These are phyloP conservation scores for Calonectria montana DNA, from an alignment of 2,329 filamentous ascomycete genomes.

Conservation along the genomic window DNA sequence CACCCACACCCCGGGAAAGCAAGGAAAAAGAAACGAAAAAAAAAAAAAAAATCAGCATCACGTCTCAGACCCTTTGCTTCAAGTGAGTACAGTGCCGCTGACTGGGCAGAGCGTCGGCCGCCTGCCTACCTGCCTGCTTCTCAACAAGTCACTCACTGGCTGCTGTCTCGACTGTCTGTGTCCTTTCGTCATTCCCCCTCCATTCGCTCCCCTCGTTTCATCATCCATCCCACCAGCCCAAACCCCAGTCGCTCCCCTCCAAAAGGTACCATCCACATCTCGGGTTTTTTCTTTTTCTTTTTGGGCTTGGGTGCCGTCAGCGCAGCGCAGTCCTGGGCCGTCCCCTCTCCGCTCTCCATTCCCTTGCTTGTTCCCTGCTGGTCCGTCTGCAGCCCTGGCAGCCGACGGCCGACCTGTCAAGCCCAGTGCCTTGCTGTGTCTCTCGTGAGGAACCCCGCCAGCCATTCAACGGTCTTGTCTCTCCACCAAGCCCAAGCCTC, in stretches of 20 bases:
- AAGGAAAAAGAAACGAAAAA: constrained; percentile 1
- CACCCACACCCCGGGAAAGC: constrained; percentile 9
- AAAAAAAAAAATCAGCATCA: constrained; percentile 4
- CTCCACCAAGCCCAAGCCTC: constrained; percentile 24
- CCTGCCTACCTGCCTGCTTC: not conserved
- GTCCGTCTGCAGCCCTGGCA: constrained; percentile 30
- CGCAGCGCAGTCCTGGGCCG: constrained; percentile 26
- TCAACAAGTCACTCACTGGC: constrained; percentile 14
- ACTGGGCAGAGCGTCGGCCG: not conserved
- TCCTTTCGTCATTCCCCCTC: constrained; percentile 22
- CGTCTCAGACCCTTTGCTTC: not conserved
- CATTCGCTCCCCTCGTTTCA: constrained; percentile 17
- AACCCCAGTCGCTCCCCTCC: constrained; percentile 9
- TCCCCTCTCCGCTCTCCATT: constrained; percentile 6
- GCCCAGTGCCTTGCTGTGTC: constrained; percentile 31
- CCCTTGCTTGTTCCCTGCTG: constrained; percentile 7
- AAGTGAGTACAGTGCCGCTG: not conserved
- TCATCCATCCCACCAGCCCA: constrained; percentile 13
- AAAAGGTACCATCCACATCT: constrained; percentile 14
- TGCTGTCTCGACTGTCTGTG: not conserved
- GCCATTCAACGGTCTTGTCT: constrained; percentile 32
- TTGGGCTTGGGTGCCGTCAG: constrained; percentile 30
- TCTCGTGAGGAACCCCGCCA: constrained; percentile 30
- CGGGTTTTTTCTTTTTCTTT: constrained; percentile 14
- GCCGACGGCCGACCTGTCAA: constrained; percentile 30